These are phyloP conservation scores for Dendryphion nanum DNA, from an alignment of 2,329 filamentous ascomycete species.

Conservation along the genomic window DNA sequence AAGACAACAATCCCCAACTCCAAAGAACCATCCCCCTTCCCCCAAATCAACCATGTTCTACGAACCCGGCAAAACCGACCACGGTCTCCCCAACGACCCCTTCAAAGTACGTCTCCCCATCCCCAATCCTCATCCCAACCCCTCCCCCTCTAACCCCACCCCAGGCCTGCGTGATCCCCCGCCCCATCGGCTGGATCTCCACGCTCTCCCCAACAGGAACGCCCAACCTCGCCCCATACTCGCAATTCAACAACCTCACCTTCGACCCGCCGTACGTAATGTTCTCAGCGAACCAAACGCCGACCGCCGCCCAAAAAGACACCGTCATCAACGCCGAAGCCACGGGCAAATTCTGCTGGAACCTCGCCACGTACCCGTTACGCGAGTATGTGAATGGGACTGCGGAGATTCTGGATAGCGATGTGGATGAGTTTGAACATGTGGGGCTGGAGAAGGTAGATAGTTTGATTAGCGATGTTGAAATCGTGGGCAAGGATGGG, in stretches of 20 bases:
- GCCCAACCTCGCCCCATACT: constrained; percentile 60
- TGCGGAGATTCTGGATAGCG: constrained; percentile 50
- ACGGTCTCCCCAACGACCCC: constrained; percentile 54
- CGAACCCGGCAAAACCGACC: constrained; percentile 52
- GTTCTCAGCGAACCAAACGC: constrained; percentile 60
- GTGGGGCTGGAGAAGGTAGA: constrained; percentile 52
- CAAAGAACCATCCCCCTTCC: too few relatives aligned
- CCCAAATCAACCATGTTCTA: too few relatives aligned
- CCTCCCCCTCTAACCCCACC: constrained; percentile 1
- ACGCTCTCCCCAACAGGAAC: constrained; percentile 48
- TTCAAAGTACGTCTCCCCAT: constrained; percentile 47
- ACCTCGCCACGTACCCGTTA: constrained; percentile 57
- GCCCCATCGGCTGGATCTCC: constrained; percentile 64
- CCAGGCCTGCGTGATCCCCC: constrained; percentile 58
- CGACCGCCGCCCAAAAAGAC: constrained; percentile 51
- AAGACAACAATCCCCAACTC: too few relatives aligned
- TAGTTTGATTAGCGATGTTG: constrained; percentile 36
- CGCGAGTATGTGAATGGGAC: constrained; percentile 57
- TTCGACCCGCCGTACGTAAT: constrained; percentile 64
- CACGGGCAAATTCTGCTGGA: constrained; percentile 59
- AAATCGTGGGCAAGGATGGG: constrained; percentile 8
- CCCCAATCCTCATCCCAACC: background rate
- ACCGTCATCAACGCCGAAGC: constrained; percentile 57
- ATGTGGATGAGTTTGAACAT: constrained; percentile 55
- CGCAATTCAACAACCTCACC: constrained; percentile 63